phyloP scores from a whole-genome alignment of 306 rosid genomes.

The Quercus robur region DNA sequence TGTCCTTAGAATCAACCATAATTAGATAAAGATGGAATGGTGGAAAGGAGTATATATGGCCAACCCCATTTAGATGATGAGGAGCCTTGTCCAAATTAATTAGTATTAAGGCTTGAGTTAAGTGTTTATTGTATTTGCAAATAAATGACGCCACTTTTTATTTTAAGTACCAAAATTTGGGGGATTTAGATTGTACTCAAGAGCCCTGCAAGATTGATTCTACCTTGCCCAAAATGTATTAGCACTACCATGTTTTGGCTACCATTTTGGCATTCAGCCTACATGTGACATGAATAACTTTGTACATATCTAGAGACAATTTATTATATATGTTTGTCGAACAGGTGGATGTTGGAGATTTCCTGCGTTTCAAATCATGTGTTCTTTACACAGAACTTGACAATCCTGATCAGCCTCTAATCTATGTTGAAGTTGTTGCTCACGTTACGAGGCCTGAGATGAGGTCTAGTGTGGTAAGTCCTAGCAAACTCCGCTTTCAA shows the following conservation, averaged over 20 bases:
- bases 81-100: no score
- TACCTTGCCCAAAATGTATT: neutral
- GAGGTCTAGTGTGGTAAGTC: constrained; percentile 80
- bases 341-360: constrained; percentile 98
- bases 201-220: neutral
- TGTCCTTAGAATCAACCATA: no score
- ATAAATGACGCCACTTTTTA: neutral
- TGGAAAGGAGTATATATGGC: no score
- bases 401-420: constrained; percentile 79
- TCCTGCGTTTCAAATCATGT: constrained; percentile 84
- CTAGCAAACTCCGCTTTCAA: neutral
- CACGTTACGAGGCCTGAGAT: constrained; percentile 94
- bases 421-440: constrained; percentile 92
- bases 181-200: neutral
- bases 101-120: no score
- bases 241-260: neutral
- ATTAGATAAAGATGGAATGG: no score
- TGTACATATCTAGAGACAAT: neutral
- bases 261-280: neutral
- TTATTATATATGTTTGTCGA: neutral
- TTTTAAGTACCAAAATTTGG: neutral
- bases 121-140: neutral
- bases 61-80: no score
- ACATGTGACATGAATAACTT: neutral
- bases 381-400: constrained; percentile 73